Evolutionary conservation across 2,329 filamentous ascomycete genomes (phyloP), one percentile per base, ranked within the genome.

Genomic region (Talaromyces sp.): DNA sequence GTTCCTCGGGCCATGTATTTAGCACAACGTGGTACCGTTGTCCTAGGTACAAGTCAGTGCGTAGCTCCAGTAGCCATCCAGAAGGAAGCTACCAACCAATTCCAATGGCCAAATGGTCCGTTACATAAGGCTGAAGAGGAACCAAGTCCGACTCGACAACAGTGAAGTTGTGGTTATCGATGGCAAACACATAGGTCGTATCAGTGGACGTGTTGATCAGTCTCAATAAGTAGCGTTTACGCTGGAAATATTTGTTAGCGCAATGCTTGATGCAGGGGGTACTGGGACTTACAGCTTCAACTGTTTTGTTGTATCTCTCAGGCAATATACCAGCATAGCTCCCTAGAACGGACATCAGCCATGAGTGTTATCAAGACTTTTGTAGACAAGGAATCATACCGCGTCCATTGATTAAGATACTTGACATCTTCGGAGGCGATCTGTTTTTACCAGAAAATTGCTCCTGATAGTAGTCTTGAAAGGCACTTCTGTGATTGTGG

Each of bases 91-190:
- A 44, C 42, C 5, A 5, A 44, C 42, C 18, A 44, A 44, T 44
- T 8, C 16, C 42, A 4, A 44, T 44, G 6, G 42, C 14, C 16
- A 44, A 44, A 44, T 44, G 18, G 1, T 44, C 42, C 6, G 56
- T 51, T 42, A 30, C 28, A 30, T 58, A 58, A 8, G 56, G 56
- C 27, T 27, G 23, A 4, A 51, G n/a, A 4, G 56, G 56, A 23
- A 58, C 56, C 31, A 58, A 51, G 30, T 58, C 56, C 7, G 30
- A 27, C 27, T 40, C 27, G 33, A 58, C 50, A 27, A 58, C 56
- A 12, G 23, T 51, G n/a, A 58, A 44, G 16, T 51, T 30, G 18
- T 58, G 56, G 31, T 47, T 47, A 36, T 58, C 56, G 31, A 51
- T 51, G 56, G 40, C 34, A 12, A 58, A 58, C 34, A 50, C 47